phyloP scores from a whole-genome alignment of 495 filamentous ascomycete species.

The Margaritispora aquatica region DNA sequence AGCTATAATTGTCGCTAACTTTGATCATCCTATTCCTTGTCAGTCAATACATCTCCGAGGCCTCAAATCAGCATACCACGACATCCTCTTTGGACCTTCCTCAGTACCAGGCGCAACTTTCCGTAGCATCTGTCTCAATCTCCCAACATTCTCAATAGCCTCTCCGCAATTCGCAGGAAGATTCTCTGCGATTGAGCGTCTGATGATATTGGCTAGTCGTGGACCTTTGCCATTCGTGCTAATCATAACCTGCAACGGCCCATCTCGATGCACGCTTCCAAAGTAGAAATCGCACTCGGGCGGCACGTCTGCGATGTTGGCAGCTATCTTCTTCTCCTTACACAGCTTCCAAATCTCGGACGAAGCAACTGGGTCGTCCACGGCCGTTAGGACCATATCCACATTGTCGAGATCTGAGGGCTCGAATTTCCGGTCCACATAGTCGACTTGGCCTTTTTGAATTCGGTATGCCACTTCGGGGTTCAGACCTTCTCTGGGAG shows the following conservation, averaged over 20 bases:
- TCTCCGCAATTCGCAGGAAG: conserved; percentile 72
- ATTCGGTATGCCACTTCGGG: conserved; percentile 82
- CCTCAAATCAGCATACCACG: conserved; percentile 52
- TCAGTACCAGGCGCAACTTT: conserved; percentile 62
- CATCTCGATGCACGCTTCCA: conserved; percentile 89
- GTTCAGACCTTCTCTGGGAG: conserved; percentile 73
- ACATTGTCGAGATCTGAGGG: conserved; percentile 70
- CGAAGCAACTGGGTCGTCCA: conserved; percentile 86
- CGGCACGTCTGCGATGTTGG: conserved; percentile 96
- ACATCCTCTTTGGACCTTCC: conserved; percentile 86
- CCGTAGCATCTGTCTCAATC: conserved; percentile 70
- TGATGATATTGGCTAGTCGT: conserved; percentile 78
- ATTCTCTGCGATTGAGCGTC: conserved; percentile 70
- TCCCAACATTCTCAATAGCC: conserved; percentile 78
- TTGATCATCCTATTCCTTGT: conserved; percentile 63
- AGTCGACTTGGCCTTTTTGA: conserved; percentile 60
- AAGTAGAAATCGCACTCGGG: conserved; percentile 99
- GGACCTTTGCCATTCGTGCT: conserved; percentile 97
- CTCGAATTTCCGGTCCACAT: conserved; percentile 76
- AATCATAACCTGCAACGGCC: conserved; percentile 95
- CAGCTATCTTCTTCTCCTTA: conserved; percentile 74
- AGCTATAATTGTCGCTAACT: conserved; percentile 80
- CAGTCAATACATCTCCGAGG: neutral
- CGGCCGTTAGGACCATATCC: conserved; percentile 84
- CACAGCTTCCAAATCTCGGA: conserved; percentile 87